Evolutionary conservation across 495 filamentous ascomycete species (phyloP).

Genomic region (Aspergillus mulundensis): DNA sequence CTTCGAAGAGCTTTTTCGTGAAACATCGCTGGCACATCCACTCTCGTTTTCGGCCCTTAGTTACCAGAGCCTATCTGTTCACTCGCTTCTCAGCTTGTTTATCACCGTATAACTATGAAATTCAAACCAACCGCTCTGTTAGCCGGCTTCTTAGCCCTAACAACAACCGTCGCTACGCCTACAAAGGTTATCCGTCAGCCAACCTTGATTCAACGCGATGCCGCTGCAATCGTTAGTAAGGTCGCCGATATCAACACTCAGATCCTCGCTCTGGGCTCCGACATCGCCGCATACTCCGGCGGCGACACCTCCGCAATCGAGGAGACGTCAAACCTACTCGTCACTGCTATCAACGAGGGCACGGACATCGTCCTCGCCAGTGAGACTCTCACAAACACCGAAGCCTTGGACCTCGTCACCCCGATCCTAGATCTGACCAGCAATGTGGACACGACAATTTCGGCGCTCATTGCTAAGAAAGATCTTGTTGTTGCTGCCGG

Average conservation of each 20-base stretch:
- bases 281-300: conserved; percentile 33
- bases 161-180: conserved; percentile 20
- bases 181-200: conserved; percentile 15
- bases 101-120: neutral
- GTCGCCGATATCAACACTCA: conserved; percentile 27
- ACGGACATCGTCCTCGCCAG: neutral
- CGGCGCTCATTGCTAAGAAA: conserved; percentile 35
- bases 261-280: conserved; percentile 29
- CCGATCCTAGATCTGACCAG: conserved; percentile 28
- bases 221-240: conserved; percentile 27
- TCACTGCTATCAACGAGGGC: conserved; percentile 26
- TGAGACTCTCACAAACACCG: conserved; percentile 17
- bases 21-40: conserved; percentile 1
- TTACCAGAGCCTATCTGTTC: neutral
- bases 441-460: conserved; percentile 25
- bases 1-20: neutral
- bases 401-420: conserved; percentile 28
- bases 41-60: neutral
- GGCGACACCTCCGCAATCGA: conserved; percentile 26
- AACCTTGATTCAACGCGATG: conserved; percentile 27
- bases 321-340: conserved; percentile 25
- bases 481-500: conserved; percentile 28
- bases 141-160: conserved; percentile 6
- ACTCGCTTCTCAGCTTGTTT: neutral
- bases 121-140: conserved; percentile 2